Conservation (phyloP, 306 rosid genomes). For the Dicorynia guianensis region DNA sequence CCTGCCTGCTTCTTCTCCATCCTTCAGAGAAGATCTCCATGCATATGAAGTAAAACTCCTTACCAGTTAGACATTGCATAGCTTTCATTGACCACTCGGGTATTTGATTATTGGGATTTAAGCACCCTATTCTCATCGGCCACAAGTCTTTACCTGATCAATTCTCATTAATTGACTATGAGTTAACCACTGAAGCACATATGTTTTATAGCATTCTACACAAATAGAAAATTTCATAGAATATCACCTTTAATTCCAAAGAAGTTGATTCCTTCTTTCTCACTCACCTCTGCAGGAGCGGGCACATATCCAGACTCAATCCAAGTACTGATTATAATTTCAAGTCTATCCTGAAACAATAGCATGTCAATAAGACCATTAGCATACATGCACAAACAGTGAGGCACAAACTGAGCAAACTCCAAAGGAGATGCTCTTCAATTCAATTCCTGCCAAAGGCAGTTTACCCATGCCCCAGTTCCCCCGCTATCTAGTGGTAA, state of each 20-base stretch:
- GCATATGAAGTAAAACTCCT: slow-evolving; percentile 73
- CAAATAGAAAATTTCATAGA: slow-evolving; percentile 21
- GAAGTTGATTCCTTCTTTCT: slow-evolving; percentile 75
- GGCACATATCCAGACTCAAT: slow-evolving; percentile 75
- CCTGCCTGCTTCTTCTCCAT: slow-evolving; percentile 54
- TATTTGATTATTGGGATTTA: slow-evolving; percentile 62
- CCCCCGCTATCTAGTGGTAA: background rate
- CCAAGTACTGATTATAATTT: slow-evolving; percentile 81
- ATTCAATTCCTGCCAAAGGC: too few species aligned
- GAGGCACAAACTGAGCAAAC: too few species aligned
- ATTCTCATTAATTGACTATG: slow-evolving; percentile 37
- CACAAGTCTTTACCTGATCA: slow-evolving; percentile 65
- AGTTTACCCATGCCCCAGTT: too few species aligned
- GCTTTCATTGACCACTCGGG: slow-evolving; percentile 72
- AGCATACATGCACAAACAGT: too few species aligned
- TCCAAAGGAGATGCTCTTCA: too few species aligned
- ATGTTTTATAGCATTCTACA: slow-evolving; percentile 23
- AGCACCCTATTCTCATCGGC: slow-evolving; percentile 88
- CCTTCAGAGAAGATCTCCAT: slow-evolving; percentile 54
- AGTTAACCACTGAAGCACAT: slow-evolving; percentile 7
- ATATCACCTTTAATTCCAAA: slow-evolving; percentile 67
- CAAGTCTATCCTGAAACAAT: slow-evolving; percentile 85
- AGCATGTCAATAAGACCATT: slow-evolving; percentile 27
- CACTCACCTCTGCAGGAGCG: slow-evolving; percentile 86
- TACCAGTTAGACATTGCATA: slow-evolving; percentile 56